Evolutionary conservation across 305 asterid genomes (phyloP), one percentile per base, ranked within the genome.

Genomic region (Solanum chacoense): DNA sequence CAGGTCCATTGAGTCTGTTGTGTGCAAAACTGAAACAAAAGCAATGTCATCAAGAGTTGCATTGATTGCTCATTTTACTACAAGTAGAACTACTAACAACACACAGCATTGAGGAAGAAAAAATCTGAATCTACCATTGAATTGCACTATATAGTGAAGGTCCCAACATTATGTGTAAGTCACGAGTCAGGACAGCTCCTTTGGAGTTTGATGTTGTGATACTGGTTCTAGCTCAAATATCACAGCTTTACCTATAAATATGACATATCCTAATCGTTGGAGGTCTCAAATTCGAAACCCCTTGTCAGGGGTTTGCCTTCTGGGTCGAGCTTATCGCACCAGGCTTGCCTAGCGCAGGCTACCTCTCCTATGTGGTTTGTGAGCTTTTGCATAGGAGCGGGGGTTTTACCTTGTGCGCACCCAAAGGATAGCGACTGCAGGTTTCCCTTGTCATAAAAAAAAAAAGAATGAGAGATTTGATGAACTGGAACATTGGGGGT

Each of bases 1-100:
- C 99, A 3, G 99, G 98, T 13, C 98, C 99, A 20, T 93, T 94
- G 8, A 96, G 98, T 73, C 90, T 91, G 95, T 95, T 96, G 92
- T 96, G 93, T 71, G 89, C 89, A 67, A 78, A 95, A 89, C 99
- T 95, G 97, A 92, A 93, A 55, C 38, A 80, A 32, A 24, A 7
- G 78, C 36, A 63, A 37, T 87, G 40, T n/a, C 11, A 90, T 4
- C 20, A 26, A 65, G 14, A 65, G 31, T 65, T 9, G 67, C 9
- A 80, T 28, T 38, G 85, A 26, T 24, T 42, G 67, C 24, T 42
- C 85, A 80, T 26, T 80, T 80, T 42, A 80, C 4, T 4, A 2
- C 7, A 79, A 26, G 24, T 28, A 0, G 71, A 42, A 81, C 86
- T 42, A 42, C 1, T 29, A 42, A 28, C 69, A 42, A 14, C 3